Conservation (phyloP, 129 eudicot species). For the Chrysanthemum lavandulifolium region DNA sequence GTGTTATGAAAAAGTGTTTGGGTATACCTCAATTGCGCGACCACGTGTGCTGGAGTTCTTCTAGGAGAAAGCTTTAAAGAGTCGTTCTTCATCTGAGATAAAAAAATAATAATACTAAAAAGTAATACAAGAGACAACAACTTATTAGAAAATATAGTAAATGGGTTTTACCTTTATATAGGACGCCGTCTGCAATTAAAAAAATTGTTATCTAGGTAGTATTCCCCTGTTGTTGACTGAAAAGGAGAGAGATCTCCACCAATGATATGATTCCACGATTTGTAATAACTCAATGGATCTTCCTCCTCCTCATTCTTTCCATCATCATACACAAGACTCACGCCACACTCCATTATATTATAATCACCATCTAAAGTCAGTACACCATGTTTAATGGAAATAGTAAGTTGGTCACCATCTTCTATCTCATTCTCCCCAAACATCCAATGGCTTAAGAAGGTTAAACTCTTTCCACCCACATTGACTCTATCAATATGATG, state of each 20-base stretch:
- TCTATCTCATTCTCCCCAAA: conserved; percentile 4
- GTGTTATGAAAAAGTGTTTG: too few relatives aligned
- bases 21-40: too few relatives aligned
- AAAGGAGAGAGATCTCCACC: conserved; percentile 1
- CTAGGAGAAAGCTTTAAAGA: too few relatives aligned
- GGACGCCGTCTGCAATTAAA: too few relatives aligned
- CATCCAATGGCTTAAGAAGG: conserved; percentile 5
- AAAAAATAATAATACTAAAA: too few relatives aligned
- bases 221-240: not conserved
- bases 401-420: not conserved
- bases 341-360: not conserved
- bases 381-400: not conserved
- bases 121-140: too few relatives aligned
- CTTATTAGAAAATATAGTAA: too few relatives aligned
- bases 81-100: too few relatives aligned
- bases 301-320: not conserved
- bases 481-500: not conserved
- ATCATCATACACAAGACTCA: not conserved
- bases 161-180: too few relatives aligned
- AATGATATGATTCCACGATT: not conserved
- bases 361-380: not conserved
- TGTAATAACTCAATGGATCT: not conserved
- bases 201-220: not conserved
- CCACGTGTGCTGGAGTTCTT: too few relatives aligned
- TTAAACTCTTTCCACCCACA: not conserved